Conservation (phyloP, 306 rosid genomes). For the Rosa lucieae region DNA sequence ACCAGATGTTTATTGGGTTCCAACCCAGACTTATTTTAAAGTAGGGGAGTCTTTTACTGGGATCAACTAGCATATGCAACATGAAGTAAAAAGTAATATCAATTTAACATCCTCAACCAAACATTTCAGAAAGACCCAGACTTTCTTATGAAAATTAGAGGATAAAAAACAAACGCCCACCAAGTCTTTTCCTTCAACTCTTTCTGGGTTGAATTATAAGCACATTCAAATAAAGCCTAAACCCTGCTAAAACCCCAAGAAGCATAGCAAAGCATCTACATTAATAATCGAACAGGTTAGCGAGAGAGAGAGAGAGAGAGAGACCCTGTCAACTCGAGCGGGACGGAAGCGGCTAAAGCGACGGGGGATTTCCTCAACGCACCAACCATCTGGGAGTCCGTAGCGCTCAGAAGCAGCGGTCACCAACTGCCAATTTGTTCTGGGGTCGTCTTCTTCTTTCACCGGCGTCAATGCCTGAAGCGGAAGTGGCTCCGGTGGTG, state of each 20-base stretch:
- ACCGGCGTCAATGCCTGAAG: constrained; percentile 9
- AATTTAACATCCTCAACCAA: neutral
- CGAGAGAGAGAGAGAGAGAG: neutral
- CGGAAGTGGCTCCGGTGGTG: constrained; percentile 11
- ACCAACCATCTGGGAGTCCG: constrained; percentile 52
- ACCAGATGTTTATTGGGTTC: neutral
- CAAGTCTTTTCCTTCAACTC: neutral
- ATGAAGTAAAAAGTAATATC: neutral
- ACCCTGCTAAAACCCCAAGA: neutral
- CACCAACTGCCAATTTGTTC: constrained; percentile 22
- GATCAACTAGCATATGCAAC: neutral
- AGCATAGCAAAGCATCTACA: neutral
- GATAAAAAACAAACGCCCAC: neutral
- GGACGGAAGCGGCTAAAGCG: neutral
- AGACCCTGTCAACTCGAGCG: constrained; percentile 38
- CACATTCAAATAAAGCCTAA: neutral
- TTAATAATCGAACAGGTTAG: neutral
- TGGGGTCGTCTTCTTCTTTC: neutral
- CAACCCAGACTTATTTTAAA: neutral
- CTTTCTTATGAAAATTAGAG: neutral
- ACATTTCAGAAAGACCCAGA: neutral
- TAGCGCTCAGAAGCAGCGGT: constrained; percentile 9
- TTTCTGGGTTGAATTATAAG: neutral
- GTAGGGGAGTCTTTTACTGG: no score
- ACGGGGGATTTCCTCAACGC: constrained; percentile 43